These are phyloP conservation scores for Teratosphaeria zuluensis DNA, from an alignment of 2,329 filamentous ascomycete species.

Conservation along the genomic window DNA sequence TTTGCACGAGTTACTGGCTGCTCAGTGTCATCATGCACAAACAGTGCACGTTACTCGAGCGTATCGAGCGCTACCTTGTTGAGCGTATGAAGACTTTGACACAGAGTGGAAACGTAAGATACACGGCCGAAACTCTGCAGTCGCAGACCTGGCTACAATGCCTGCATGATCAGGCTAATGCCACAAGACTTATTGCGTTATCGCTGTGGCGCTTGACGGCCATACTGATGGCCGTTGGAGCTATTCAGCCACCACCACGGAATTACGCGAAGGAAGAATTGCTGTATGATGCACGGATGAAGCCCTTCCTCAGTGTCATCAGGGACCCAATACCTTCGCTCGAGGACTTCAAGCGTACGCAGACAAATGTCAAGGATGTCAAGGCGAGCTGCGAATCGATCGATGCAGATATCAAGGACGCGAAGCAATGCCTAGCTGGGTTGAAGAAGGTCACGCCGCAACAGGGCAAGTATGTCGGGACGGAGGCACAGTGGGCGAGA, in stretches of 20 bases:
- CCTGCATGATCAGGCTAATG: slow-evolving; percentile 20
- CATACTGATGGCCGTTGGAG: slow-evolving; percentile 48
- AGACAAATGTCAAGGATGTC: not conserved
- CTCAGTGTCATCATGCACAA: slow-evolving; percentile 7
- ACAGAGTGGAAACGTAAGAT: slow-evolving; percentile 19
- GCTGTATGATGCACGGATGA: slow-evolving; percentile 78
- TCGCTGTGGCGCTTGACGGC: slow-evolving; percentile 50
- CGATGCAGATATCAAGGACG: slow-evolving; percentile 21
- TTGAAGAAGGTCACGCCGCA: slow-evolving; percentile 28
- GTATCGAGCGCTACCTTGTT: slow-evolving; percentile 58
- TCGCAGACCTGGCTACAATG: slow-evolving; percentile 17
- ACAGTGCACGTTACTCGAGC: slow-evolving; percentile 41
- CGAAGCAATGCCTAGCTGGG: slow-evolving; percentile 26
- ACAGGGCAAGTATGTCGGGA: slow-evolving; percentile 26
- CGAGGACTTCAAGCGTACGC: slow-evolving; percentile 45
- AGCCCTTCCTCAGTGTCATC: slow-evolving; percentile 62
- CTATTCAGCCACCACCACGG: slow-evolving; percentile 42
- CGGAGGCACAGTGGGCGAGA: slow-evolving; percentile 27
- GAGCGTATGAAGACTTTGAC: slow-evolving; percentile 16
- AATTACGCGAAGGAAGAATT: slow-evolving; percentile 60
- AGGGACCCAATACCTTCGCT: slow-evolving; percentile 59
- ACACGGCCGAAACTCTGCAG: slow-evolving; percentile 9
- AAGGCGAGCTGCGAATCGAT: slow-evolving; percentile 4
- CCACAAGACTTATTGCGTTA: slow-evolving; percentile 19
- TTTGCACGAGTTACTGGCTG: slow-evolving; percentile 76